phyloP scores from a whole-genome alignment of 2,329 filamentous ascomycete genomes.

The Paramyrothecium sp. region DNA sequence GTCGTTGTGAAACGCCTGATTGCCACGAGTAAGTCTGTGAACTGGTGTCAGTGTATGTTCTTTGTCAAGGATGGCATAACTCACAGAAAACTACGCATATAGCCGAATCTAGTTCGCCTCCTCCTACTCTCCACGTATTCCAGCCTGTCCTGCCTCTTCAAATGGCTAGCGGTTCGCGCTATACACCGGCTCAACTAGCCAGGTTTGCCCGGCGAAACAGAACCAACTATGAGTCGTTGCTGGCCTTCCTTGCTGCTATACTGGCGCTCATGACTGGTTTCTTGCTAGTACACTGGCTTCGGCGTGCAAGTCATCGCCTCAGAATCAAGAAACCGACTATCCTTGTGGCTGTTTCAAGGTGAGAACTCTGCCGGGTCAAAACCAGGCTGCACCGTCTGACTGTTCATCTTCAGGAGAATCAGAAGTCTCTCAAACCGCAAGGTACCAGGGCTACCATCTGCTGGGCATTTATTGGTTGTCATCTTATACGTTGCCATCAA shows the following conservation, averaged over 20 bases:
- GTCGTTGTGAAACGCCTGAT: no score
- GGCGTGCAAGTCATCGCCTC: constrained; percentile 9
- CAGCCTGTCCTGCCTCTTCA: no score
- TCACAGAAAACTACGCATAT: no score
- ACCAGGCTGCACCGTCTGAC: constrained; percentile 5
- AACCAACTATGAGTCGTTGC: constrained; percentile 22
- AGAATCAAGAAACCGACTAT: neutral
- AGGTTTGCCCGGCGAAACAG: constrained; percentile 18
- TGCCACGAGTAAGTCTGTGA: no score
- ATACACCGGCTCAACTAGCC: constrained; percentile 2
- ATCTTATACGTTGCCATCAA: constrained; percentile 31
- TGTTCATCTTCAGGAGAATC: constrained; percentile 15
- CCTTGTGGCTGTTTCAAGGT: constrained; percentile 14
- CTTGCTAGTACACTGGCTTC: constrained; percentile 9
- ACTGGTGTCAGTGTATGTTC: no score
- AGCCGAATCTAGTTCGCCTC: no score
- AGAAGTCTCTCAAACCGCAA: constrained; percentile 24
- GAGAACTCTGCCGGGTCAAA: neutral
- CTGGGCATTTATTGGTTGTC: constrained; percentile 28
- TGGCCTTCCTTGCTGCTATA: constrained; percentile 16
- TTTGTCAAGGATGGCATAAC: no score
- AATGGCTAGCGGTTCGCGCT: constrained; percentile 7
- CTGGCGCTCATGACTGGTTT: constrained; percentile 11
- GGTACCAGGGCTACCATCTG: constrained; percentile 23
- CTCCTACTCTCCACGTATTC: no score